phyloP scores from a whole-genome alignment of 2,329 filamentous ascomycete species.

The Sarocladiaceae sp. region DNA sequence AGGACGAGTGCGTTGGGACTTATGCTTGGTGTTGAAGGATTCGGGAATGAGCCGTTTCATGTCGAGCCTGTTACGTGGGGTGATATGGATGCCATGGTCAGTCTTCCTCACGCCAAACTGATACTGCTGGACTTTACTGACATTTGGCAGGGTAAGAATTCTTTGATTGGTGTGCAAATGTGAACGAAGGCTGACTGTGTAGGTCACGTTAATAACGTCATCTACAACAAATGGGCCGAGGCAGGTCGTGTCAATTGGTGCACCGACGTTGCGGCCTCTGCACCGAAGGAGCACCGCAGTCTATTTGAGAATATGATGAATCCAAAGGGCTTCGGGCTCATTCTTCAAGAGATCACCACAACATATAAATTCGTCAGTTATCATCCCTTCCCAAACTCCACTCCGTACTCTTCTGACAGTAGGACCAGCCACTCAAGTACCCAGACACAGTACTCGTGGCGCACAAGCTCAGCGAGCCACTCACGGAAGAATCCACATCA shows the following conservation, averaged over 20 bases:
- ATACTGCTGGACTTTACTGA: neutral
- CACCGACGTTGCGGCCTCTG: conserved; percentile 59
- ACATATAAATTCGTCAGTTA: conserved; percentile 81
- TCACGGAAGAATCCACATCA: conserved; percentile 35
- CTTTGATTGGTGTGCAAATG: neutral
- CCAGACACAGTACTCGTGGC: conserved; percentile 81
- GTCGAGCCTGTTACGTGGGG: conserved; percentile 3
- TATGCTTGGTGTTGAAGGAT: conserved; percentile 4
- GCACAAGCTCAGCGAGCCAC: conserved; percentile 64
- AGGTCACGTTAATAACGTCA: conserved; percentile 79
- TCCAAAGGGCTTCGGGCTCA: conserved; percentile 64
- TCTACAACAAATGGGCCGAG: conserved; percentile 81
- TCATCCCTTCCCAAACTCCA: neutral
- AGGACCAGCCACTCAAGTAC: conserved; percentile 68
- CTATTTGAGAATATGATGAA: conserved; percentile 69
- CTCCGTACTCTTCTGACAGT: neutral
- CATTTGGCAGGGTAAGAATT: neutral
- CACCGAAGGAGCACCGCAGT: conserved; percentile 55
- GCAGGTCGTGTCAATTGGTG: conserved; percentile 76
- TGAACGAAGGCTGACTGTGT: neutral
- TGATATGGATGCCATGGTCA: conserved; percentile 7
- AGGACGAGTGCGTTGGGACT: neutral
- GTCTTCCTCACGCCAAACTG: neutral
- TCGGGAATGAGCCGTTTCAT: conserved; percentile 1
- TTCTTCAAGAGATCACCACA: conserved; percentile 73